Evolutionary conservation across 2,329 filamentous ascomycete genomes (phyloP).

Genomic region (Fusarium scirpi): DNA sequence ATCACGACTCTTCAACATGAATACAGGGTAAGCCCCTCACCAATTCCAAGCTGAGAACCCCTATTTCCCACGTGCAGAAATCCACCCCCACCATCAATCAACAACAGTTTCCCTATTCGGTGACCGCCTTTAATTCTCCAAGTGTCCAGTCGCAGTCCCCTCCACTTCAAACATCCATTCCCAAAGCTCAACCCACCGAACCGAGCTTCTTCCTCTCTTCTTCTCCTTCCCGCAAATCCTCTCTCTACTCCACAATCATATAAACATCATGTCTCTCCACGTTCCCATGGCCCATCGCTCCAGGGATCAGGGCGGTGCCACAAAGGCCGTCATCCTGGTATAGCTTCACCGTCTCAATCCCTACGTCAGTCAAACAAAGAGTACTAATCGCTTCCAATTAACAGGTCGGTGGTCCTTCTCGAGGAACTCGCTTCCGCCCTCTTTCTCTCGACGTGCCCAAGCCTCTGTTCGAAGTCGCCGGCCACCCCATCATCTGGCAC

Average conservation of each 20-base stretch:
- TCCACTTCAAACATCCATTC: slow-evolving; percentile 28
- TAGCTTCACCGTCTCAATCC: slow-evolving; percentile 31
- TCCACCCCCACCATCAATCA: slow-evolving; percentile 28
- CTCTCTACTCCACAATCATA: background rate
- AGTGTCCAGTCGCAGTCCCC: slow-evolving; percentile 26
- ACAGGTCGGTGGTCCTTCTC: slow-evolving; percentile 92
- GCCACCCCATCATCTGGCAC: slow-evolving; percentile 98
- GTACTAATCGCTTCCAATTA: slow-evolving; percentile 45
- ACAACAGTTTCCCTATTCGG: slow-evolving; percentile 36
- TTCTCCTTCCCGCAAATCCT: background rate
- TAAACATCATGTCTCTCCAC: slow-evolving; percentile 64
- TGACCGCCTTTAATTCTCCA: slow-evolving; percentile 42
- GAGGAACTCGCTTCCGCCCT: slow-evolving; percentile 95
- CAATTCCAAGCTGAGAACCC: slow-evolving; percentile 13
- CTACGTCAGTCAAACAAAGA: background rate
- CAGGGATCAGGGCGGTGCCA: slow-evolving; percentile 71
- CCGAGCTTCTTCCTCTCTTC: slow-evolving; percentile 15
- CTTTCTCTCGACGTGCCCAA: slow-evolving; percentile 96
- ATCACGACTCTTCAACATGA: background rate
- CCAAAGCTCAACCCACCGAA: slow-evolving; percentile 27
- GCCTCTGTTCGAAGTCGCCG: slow-evolving; percentile 98
- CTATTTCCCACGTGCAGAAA: slow-evolving; percentile 35
- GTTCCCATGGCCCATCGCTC: slow-evolving; percentile 63
- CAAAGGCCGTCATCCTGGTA: slow-evolving; percentile 96
- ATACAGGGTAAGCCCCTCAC: slow-evolving; percentile 33